These are phyloP conservation scores for Parafenestella ontariensis DNA, from an alignment of 2,329 filamentous ascomycete species.

Conservation along the genomic window DNA sequence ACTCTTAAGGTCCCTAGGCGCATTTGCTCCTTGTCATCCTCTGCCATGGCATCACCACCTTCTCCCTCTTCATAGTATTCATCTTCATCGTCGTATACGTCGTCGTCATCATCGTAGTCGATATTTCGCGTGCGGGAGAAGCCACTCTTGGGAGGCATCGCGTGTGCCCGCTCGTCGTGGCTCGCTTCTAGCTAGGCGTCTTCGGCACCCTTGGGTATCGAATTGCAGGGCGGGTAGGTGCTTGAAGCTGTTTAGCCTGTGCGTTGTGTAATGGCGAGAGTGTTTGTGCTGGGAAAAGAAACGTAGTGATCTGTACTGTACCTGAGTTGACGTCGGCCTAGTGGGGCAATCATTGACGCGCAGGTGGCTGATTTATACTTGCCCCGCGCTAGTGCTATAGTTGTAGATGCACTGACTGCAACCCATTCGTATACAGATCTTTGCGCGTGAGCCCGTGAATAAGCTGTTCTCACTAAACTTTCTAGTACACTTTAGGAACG, in stretches of 20 bases:
- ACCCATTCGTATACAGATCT: too few species aligned
- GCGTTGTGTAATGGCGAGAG: neutral
- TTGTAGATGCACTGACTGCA: too few species aligned
- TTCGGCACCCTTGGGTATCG: neutral
- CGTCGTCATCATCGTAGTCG: constrained; percentile 60
- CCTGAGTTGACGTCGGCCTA: constrained; percentile 13
- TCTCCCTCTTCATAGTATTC: constrained; percentile 48
- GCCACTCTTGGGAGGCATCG: constrained; percentile 47
- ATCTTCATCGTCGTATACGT: constrained; percentile 61
- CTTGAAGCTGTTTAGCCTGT: neutral
- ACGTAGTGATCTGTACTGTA: neutral
- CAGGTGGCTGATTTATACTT: constrained; percentile 12
- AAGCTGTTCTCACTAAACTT: too few species aligned
- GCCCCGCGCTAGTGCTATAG: constrained; percentile 27
- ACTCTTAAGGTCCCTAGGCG: constrained; percentile 71
- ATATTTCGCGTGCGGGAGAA: constrained; percentile 56
- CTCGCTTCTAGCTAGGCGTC: neutral
- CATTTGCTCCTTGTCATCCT: constrained; percentile 60
- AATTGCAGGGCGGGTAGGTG: neutral
- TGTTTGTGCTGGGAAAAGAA: constrained; percentile 3
- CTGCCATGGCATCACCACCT: constrained; percentile 29
- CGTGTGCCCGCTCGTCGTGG: neutral
- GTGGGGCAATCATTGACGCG: constrained; percentile 27
- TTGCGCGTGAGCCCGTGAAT: too few species aligned
- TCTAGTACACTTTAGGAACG: too few species aligned